These are phyloP conservation scores for Phaeolepiota aurea DNA, from an alignment of 768 basidiomycete species.

Conservation along the genomic window DNA sequence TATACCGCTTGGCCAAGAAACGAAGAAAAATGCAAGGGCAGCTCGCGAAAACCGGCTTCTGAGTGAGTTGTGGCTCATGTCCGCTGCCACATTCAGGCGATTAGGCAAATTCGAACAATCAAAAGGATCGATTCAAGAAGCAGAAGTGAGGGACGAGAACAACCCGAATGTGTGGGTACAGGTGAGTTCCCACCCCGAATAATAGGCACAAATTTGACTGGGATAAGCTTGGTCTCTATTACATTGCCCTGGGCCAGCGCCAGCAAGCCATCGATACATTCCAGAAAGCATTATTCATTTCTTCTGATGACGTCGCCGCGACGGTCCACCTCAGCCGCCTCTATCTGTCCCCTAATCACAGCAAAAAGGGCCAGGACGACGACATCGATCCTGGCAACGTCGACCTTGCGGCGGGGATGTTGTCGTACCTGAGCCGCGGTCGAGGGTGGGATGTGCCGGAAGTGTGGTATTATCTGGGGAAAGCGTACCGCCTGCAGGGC, in stretches of 20 bases:
- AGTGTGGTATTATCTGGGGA: constrained; percentile 90
- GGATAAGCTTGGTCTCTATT: constrained; percentile 69
- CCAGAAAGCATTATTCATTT: constrained; percentile 83
- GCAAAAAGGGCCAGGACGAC: constrained; percentile 4
- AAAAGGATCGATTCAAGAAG: constrained; percentile 88
- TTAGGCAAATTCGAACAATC: constrained; percentile 87
- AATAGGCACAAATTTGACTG: not conserved
- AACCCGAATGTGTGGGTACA: constrained; percentile 94
- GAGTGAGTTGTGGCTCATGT: constrained; percentile 88
- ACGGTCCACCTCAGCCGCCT: constrained; percentile 71
- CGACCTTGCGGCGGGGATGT: constrained; percentile 77
- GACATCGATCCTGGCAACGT: constrained; percentile 33
- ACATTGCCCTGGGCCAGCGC: constrained; percentile 47
- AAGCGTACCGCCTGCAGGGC: constrained; percentile 69
- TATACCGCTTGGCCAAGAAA: constrained; percentile 24
- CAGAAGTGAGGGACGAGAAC: constrained; percentile 78
- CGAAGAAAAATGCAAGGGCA: constrained; percentile 31
- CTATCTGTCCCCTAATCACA: constrained; percentile 39
- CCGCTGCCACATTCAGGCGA: constrained; percentile 88
- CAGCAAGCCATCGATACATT: constrained; percentile 68
- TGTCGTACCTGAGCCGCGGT: constrained; percentile 70
- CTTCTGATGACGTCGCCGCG: constrained; percentile 71
- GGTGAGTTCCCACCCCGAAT: constrained; percentile 35
- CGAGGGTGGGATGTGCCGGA: constrained; percentile 88
- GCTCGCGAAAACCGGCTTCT: constrained; percentile 61